Percentiles rank a stretch among this genome's conserved stretches.
phyloP scores from a whole-genome alignment of 306 rosid genomes.

The Quercus rubra region DNA sequence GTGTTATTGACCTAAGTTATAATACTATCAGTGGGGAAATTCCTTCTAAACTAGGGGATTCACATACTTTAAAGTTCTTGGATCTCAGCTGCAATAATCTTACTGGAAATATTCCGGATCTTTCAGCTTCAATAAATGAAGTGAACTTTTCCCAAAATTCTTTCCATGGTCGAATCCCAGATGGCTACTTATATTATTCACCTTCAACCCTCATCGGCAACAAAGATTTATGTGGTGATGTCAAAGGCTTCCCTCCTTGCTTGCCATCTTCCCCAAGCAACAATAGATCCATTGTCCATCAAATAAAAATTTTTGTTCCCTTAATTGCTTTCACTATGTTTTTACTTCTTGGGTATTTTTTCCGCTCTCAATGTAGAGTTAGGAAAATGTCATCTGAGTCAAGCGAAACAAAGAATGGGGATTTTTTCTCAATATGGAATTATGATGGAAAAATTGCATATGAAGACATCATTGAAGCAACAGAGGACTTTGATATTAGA shows the following conservation, averaged over 20 bases:
- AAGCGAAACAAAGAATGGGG: not conserved
- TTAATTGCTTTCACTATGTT: not conserved
- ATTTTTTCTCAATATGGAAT: not conserved
- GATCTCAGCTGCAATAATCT: not conserved
- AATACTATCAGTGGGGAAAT: not conserved
- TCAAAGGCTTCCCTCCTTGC: not conserved
- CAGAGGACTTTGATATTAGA: too few species aligned
- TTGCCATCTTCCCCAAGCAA: not conserved
- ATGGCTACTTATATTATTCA: not conserved
- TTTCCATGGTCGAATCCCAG: not conserved
- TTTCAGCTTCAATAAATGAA: accelerated
- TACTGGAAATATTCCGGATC: not conserved
- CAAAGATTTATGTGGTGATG: not conserved
- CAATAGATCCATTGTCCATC: not conserved
- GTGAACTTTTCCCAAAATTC: not conserved
- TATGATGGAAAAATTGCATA: too few species aligned
- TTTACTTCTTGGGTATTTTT: not conserved
- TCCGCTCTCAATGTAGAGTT: not conserved
- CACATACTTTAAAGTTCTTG: accelerated
- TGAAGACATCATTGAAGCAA: too few species aligned
- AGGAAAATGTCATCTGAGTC: not conserved
- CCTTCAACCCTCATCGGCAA: not conserved
- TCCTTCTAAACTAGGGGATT: not conserved
- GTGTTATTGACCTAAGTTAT: not conserved
- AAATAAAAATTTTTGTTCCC: not conserved